Percentiles rank a stretch among this genome's conserved stretches.
Evolutionary conservation across 1,284 basidiomycete species (phyloP).

Genomic region (Coniferiporia sulphurascens): DNA sequence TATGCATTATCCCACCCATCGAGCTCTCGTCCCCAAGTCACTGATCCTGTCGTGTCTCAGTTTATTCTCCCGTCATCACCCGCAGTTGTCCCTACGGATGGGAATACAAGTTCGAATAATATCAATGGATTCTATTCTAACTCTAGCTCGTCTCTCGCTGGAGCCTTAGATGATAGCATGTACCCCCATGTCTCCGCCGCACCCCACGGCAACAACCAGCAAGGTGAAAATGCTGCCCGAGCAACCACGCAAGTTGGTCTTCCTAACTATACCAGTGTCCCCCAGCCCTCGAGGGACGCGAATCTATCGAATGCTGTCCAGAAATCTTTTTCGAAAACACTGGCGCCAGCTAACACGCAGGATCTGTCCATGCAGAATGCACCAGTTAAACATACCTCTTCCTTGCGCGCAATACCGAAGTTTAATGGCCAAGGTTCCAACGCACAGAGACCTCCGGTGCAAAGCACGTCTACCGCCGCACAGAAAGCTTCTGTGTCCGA

Average conservation of each 20-base stretch:
- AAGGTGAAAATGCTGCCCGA: background rate
- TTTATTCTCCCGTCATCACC: background rate
- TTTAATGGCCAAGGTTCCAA: background rate
- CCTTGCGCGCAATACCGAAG: too few species aligned
- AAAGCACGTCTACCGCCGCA: background rate
- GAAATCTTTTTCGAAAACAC: too few species aligned
- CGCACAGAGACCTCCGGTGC: background rate
- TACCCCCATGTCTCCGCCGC: background rate
- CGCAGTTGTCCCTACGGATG: background rate
- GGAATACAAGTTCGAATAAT: background rate
- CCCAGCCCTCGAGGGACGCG: background rate
- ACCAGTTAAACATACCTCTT: background rate
- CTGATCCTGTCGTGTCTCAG: background rate
- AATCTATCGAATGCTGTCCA: too few species aligned
- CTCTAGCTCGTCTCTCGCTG: constrained; percentile 9
- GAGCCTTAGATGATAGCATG: constrained; percentile 1
- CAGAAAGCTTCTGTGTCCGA: too few species aligned
- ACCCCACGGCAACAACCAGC: too few species aligned
- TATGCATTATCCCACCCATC: background rate
- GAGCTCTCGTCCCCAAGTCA: background rate
- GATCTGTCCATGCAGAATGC: background rate
- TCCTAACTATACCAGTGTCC: background rate
- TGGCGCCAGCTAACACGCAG: background rate
- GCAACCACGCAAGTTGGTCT: background rate
- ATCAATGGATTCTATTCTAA: background rate